Evolutionary conservation across 441 rosid species (phyloP), one percentile per base, ranked within the genome.

Genomic region (Daphne laureola): DNA sequence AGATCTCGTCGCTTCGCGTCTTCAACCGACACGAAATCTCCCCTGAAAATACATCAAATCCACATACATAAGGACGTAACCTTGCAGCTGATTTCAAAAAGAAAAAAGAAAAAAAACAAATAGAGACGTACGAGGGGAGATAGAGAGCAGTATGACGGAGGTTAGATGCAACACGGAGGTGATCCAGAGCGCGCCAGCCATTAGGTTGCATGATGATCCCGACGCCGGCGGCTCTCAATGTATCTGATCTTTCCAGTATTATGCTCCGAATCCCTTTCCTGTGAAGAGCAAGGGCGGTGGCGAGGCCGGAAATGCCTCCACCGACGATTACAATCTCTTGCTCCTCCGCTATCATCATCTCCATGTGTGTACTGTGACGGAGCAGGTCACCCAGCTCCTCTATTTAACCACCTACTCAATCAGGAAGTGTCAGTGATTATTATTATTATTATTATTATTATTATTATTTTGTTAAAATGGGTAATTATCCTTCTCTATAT

Each of bases 201-300:
- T 84, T 84, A 5, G 79, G 40, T 8, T 57, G 77, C 40, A 84
- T 57, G n/a, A 63, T 67, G 0, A 81, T 75, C 0, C 73, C 81
- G 1, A 68, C 73, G 42, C 86, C 92, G 0, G 69, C 54, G 0
- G 80, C 67, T 53, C 86, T 55, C 4, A 74, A 50, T 0, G 46
- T 12, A 17, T 73, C 73, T 5, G 80, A 67, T 63, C 72, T 58
- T 55, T 84, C 91, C 12, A 84, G 44, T 25, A 83, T 77, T 11
- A 63, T 45, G 48, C 78, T 78, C 18, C 55, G 58, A 23, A 81
- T 75, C 3, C 82, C 87, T 46, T 81, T 75, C 72, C 82, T 69
- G 75, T 77, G 79, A 55, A 84, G 80, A 61, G 87, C 83, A 14
- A 81, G 81, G 0, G 87, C 83, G 14, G 83, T 75, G 14, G 86